phyloP scores from a whole-genome alignment of 352 stramenopile genomes.

The Phytophthora ramorum region DNA sequence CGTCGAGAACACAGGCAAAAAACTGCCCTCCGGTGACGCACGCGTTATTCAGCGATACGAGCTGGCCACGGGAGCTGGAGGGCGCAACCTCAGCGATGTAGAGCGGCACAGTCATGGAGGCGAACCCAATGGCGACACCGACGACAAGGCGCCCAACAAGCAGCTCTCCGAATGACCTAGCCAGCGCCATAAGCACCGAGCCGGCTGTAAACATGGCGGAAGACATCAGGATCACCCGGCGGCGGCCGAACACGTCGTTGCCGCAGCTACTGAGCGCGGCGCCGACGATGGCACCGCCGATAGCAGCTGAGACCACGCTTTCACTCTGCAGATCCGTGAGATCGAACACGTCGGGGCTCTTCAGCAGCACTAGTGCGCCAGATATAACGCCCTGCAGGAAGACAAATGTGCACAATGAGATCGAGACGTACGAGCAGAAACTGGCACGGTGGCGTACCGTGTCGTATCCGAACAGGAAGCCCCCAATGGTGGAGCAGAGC shows the following conservation, averaged over 20 bases:
- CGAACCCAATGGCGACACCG: slow-evolving; percentile 72
- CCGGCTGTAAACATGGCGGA: slow-evolving; percentile 71
- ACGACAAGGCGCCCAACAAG: slow-evolving; percentile 71
- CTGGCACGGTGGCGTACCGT: slow-evolving; percentile 47
- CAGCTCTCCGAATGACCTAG: slow-evolving; percentile 56
- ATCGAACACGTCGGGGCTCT: slow-evolving; percentile 68
- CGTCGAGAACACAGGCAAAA: slow-evolving; percentile 71
- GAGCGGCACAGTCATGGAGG: slow-evolving; percentile 80
- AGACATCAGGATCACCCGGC: slow-evolving; percentile 72
- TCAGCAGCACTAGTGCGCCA: slow-evolving; percentile 74
- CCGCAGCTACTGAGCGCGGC: slow-evolving; percentile 65
- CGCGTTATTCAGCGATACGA: slow-evolving; percentile 83
- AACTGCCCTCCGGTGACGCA: slow-evolving; percentile 81
- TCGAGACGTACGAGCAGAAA: neutral
- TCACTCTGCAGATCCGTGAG: slow-evolving; percentile 68
- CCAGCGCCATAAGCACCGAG: slow-evolving; percentile 63
- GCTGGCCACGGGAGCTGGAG: slow-evolving; percentile 59
- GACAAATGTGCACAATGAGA: neutral
- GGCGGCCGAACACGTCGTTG: slow-evolving; percentile 67
- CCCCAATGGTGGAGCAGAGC: slow-evolving; percentile 72
- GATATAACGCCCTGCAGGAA: slow-evolving; percentile 70
- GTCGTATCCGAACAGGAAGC: slow-evolving; percentile 87
- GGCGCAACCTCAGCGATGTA: slow-evolving; percentile 85
- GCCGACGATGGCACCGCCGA: slow-evolving; percentile 75
- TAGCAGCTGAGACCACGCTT: slow-evolving; percentile 72